These are phyloP conservation scores for Talaromyces islandicus DNA, from an alignment of 2,329 filamentous ascomycete genomes.

Conservation along the genomic window DNA sequence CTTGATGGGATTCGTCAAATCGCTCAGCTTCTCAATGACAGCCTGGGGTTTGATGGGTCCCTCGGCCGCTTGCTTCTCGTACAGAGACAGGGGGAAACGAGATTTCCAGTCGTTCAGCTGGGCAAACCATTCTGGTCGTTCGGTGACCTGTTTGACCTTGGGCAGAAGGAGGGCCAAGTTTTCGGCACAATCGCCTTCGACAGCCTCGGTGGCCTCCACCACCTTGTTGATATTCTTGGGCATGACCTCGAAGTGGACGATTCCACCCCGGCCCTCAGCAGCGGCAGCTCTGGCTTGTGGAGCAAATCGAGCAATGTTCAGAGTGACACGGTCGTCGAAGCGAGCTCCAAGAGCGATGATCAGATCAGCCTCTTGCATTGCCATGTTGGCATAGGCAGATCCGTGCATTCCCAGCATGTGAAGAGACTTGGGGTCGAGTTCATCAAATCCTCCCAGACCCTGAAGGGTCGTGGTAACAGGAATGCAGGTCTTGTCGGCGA, in stretches of 20 bases:
- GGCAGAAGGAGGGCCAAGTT: constrained; percentile 75
- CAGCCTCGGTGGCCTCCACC: constrained; percentile 88
- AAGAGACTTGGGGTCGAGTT: constrained; percentile 86
- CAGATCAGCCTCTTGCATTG: constrained; percentile 93
- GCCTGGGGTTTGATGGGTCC: constrained; percentile 92
- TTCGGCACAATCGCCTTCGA: constrained; percentile 82
- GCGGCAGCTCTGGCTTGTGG: constrained; percentile 82
- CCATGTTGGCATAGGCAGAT: constrained; percentile 93
- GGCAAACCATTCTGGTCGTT: constrained; percentile 78
- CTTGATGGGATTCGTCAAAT: constrained; percentile 74
- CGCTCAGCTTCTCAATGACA: constrained; percentile 82
- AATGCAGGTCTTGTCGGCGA: constrained; percentile 85
- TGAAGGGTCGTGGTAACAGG: constrained; percentile 95
- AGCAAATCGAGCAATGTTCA: constrained; percentile 76
- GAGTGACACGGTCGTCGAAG: constrained; percentile 93
- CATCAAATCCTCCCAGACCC: constrained; percentile 85
- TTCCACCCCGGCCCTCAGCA: constrained; percentile 79
- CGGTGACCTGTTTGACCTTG: constrained; percentile 56
- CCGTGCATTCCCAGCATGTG: constrained; percentile 99
- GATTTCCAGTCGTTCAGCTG: constrained; percentile 89
- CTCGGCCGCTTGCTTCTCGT: constrained; percentile 68
- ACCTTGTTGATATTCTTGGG: constrained; percentile 99
- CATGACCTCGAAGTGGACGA: constrained; percentile 97
- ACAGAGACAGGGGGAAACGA: constrained; percentile 78
- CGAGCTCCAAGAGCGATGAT: constrained; percentile 90